phyloP scores from a whole-genome alignment of 179 eudicot species.

The Silene vulgaris region DNA sequence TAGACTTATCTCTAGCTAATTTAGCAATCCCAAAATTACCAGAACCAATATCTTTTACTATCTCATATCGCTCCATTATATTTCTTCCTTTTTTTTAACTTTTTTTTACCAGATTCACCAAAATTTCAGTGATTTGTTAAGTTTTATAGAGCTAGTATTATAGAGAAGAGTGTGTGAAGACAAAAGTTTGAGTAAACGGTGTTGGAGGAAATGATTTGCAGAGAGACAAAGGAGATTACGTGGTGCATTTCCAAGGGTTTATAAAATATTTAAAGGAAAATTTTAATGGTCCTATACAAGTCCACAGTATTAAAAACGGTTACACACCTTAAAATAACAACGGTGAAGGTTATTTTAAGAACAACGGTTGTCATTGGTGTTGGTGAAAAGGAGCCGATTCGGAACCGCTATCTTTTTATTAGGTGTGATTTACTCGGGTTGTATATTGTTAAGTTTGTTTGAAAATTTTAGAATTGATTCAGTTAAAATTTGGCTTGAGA shows the following conservation, averaged over 20 bases:
- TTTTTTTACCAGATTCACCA: background rate
- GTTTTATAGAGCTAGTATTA: background rate
- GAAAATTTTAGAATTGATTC: too few relatives aligned
- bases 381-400: background rate
- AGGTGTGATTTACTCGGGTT: too few relatives aligned
- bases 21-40: constrained; percentile 85
- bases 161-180: background rate
- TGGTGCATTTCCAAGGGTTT: constrained; percentile 21
- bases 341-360: background rate
- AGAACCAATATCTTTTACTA: constrained; percentile 62
- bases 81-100: background rate
- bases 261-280: background rate
- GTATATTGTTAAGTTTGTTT: too few relatives aligned
- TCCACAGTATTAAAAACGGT: background rate
- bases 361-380: background rate
- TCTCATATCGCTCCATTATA: constrained; percentile 67
- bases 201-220: constrained; percentile 29
- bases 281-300: background rate
- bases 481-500: too few relatives aligned
- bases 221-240: constrained; percentile 18
- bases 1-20: constrained; percentile 60
- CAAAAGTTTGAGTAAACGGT: background rate
- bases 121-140: background rate
- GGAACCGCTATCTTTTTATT: too few relatives aligned
- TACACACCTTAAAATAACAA: background rate